Evolutionary conservation across 2,329 filamentous ascomycete genomes (phyloP).

Genomic region (Zasmidium angulare): DNA sequence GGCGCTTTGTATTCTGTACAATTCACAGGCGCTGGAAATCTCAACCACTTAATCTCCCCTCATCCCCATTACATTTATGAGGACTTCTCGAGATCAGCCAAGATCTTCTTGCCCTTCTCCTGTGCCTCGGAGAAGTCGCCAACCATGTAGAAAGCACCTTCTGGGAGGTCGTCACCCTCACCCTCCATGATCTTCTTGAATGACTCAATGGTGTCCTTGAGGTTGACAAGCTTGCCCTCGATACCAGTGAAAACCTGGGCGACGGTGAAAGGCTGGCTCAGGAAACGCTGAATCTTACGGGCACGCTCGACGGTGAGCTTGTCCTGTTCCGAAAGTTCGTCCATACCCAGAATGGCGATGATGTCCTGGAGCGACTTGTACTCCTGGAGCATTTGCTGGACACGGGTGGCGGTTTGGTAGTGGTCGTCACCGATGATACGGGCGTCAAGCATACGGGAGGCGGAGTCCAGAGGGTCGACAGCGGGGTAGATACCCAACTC

Average conservation of each 20-base stretch:
- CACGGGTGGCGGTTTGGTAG: conserved; percentile 89
- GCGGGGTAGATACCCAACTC: conserved; percentile 99
- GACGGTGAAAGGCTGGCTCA: conserved; percentile 97
- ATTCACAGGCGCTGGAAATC: conserved; percentile 24
- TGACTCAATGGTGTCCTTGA: conserved; percentile 95
- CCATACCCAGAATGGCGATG: conserved; percentile 98
- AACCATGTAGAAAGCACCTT: conserved; percentile 97
- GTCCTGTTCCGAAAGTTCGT: conserved; percentile 97
- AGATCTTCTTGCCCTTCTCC: conserved; percentile 99
- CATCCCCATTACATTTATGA: conserved; percentile 16
- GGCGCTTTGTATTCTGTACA: conserved; percentile 30
- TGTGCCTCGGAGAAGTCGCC: conserved; percentile 91
- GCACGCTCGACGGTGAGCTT: conserved; percentile 99
- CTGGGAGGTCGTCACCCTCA: conserved; percentile 93
- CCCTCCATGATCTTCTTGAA: conserved; percentile 97
- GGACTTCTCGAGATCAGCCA: conserved; percentile 77
- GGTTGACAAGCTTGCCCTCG: conserved; percentile 93
- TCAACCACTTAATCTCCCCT: conserved; percentile 16
- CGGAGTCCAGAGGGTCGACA: conserved; percentile 99
- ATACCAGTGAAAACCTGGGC: conserved; percentile 86
- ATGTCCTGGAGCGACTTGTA: conserved; percentile 99
- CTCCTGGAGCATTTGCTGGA: conserved; percentile 99
- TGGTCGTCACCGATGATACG: conserved; percentile 98
- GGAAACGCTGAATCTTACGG: conserved; percentile 99
- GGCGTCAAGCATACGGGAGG: conserved; percentile 98